These are phyloP conservation scores for Paramecium primaurelia DNA, from an alignment of 73 alveolate genomes.

Conservation along the genomic window DNA sequence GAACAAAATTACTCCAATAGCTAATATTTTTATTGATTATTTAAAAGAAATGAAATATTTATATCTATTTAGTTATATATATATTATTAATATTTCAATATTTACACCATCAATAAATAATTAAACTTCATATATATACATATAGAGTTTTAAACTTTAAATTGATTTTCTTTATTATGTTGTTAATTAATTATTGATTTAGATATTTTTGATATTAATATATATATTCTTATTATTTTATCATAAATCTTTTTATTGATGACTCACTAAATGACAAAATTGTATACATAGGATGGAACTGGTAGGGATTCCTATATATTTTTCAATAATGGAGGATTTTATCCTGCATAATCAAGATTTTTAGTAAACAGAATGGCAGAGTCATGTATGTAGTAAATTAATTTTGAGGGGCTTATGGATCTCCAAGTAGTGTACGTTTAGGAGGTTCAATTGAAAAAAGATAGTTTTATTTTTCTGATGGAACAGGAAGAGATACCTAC, in stretches of 20 bases:
- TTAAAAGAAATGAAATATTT: neutral
- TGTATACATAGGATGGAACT: constrained; percentile 56
- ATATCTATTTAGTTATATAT: no score
- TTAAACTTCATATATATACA: neutral
- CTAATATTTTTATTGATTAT: neutral
- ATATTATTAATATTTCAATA: no score
- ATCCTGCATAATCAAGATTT: constrained; percentile 28
- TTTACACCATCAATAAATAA: neutral
- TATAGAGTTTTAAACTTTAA: neutral
- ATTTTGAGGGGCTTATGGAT: constrained; percentile 28
- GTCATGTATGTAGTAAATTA: neutral
- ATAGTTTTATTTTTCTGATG: constrained; percentile 36
- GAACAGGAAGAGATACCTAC: constrained; percentile 43
- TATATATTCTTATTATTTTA: neutral
- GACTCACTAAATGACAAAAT: constrained; percentile 1
- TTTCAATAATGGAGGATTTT: constrained; percentile 56
- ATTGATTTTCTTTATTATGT: neutral
- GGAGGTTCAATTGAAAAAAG: neutral
- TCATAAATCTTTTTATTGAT: neutral
- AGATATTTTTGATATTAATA: neutral
- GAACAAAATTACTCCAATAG: neutral
- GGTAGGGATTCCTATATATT: constrained; percentile 59
- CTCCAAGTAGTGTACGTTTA: neutral
- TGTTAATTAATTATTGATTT: neutral
- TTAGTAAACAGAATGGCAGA: neutral